Conservation (phyloP, 768 basidiomycete species). For the Xerocomellus intermedius region DNA sequence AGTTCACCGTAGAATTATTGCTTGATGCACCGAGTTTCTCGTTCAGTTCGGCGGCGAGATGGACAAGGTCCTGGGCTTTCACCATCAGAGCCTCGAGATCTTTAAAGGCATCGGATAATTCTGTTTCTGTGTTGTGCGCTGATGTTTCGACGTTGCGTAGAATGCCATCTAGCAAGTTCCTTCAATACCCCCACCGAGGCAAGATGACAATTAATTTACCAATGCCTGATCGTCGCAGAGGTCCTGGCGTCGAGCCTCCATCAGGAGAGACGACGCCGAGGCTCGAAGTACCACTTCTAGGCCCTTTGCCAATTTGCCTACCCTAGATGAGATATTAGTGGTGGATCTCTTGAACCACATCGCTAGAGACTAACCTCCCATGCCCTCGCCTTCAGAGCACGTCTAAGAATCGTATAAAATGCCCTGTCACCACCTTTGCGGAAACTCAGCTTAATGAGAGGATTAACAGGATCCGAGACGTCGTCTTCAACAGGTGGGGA, state of each 20-base stretch:
- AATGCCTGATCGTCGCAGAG: slow-evolving; percentile 27
- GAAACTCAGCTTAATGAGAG: slow-evolving; percentile 82
- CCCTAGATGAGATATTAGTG: slow-evolving; percentile 21
- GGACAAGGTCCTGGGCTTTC: slow-evolving; percentile 91
- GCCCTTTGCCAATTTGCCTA: slow-evolving; percentile 27
- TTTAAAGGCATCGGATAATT: slow-evolving; percentile 73
- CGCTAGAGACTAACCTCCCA: slow-evolving; percentile 59
- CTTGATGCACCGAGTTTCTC: slow-evolving; percentile 62
- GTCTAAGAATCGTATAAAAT: slow-evolving; percentile 76
- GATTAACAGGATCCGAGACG: slow-evolving; percentile 31
- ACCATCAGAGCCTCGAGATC: slow-evolving; percentile 91
- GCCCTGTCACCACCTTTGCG: slow-evolving; percentile 85
- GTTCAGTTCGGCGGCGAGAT: slow-evolving; percentile 84
- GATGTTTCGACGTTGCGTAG: slow-evolving; percentile 71
- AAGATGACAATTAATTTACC: slow-evolving; percentile 18
- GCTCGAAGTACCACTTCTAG: slow-evolving; percentile 22
- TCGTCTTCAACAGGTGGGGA: slow-evolving; percentile 41
- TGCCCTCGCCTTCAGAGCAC: slow-evolving; percentile 62
- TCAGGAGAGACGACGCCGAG: slow-evolving; percentile 18
- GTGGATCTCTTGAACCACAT: neutral
- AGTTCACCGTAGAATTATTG: slow-evolving; percentile 4
- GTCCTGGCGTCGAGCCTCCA: slow-evolving; percentile 13
- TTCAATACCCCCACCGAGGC: slow-evolving; percentile 3
- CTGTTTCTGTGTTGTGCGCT: slow-evolving; percentile 57
- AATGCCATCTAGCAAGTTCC: slow-evolving; percentile 65